Base-by-base conservation (phyloP, 1,284 basidiomycete genomes). In the Trichosporon sp. region DNA sequence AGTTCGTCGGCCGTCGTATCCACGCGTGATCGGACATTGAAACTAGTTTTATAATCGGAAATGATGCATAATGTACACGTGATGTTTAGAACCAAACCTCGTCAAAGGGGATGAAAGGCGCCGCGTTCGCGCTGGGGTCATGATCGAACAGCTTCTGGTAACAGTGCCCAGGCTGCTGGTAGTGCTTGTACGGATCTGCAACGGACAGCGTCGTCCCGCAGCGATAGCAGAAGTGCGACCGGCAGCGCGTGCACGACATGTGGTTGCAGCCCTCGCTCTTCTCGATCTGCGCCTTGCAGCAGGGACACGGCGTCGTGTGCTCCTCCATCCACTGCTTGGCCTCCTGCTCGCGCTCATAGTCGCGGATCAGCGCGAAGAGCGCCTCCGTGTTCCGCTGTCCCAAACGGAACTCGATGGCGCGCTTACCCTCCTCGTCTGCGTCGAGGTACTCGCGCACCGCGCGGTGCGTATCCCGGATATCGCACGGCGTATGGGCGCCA, bases 231-330 rank as follows among this genome's bases (percentile, higher is more conserved):
- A 84, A 84, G 71, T 84, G 83, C 1, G 80, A 75, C 7, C 74
- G 65, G 63, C 82, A 83, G 12, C 78, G 68, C 51, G 74, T 76
- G 70, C 83, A 84, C 1, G 79, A 81, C 79, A 84, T 83, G 68
- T 84, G 83, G 75, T 84, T 84, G 71, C 83, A 84, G 12, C 83
- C 83, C 51, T 68, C 77, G 75, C 76, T 80, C 76, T 84, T 84
- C 68, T 84, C 80, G 7, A 83, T 80, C 26, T 77, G 68, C n/a
- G 81, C 80, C 0, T 77, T 75, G 72, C 83, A 84, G 12, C 79
- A 79, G 1, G 81, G 74, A 74, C 83, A 84, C 37, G 76, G 73
- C 19, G 79, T 76, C 7, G 82, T 82, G 54, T 75, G 76, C 31
- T 70, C 71, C 19, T 80, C 76, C 14, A 84, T 68, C 83, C 82